Base-by-base conservation (phyloP, 176 grass and related monocot genomes). In the Aegilops sharonensis region DNA sequence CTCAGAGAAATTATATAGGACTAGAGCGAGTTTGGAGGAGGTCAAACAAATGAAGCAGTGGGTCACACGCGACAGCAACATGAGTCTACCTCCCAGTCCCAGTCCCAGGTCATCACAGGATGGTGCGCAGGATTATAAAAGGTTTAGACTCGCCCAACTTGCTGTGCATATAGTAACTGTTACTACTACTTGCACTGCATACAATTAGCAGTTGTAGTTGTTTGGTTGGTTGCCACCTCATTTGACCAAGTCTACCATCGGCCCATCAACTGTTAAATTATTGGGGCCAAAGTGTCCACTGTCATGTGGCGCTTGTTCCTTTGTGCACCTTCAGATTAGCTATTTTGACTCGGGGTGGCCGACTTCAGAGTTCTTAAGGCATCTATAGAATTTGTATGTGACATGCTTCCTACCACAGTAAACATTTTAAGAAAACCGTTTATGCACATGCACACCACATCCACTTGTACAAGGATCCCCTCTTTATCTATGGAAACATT, bases 381-480 rank as follows among this genome's bases (percentile, higher is more conserved):
- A 83, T 86, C 75, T 21, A 92, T 85, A 62, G 60, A 85, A 90
- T 43, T 43, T 11, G 3, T 43, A 43, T 52, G 85, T 52, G 88
- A 95, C 93, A 92, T 88, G 67, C 65, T 67, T 90, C 85, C 88
- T 76, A 88, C 82, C 62, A 5, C 50, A 90, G 88, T 88, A 92
- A 88, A 88, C 88, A 47, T 40, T 8, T 36, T 9, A 67, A 69
- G 20, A 70, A 70, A 70, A n/a, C 18, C 5, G 54, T 8, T 18
- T 57, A 21, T 57, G 54, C 52, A 56, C 17, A 56, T 18, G 52
- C 52, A 56, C 52, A 56, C 52, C 13, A 52, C 48, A 15, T 52
- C 14, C 48, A 52, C 48, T 17, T 52, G 48, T 15, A 52, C 47
- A 15, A 15, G 47, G 47, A 50, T 50, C 11, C 47, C 47, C 13